These are phyloP conservation scores for Hypoxylon rubiginosum DNA, from an alignment of 2,329 filamentous ascomycete genomes.

Conservation along the genomic window DNA sequence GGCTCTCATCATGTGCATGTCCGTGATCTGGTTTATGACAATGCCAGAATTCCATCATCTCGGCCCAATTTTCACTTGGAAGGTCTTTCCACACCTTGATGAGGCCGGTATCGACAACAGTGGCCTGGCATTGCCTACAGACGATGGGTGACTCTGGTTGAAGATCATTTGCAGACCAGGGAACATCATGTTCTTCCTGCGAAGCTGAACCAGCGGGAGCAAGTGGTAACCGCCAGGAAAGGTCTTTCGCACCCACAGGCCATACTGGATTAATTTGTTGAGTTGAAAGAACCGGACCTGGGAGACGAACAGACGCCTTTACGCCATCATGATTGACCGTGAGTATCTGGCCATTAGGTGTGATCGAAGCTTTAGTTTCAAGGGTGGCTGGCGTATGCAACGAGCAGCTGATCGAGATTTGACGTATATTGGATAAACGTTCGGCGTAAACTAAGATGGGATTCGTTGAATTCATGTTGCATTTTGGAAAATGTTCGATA, in stretches of 20 bases:
- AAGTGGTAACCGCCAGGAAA: conserved; percentile 69
- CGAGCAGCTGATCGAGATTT: conserved; percentile 70
- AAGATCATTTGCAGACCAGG: conserved; percentile 70
- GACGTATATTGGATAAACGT: conserved; percentile 73
- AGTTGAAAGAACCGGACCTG: conserved; percentile 55
- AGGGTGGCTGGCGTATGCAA: conserved; percentile 60
- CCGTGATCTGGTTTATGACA: conserved; percentile 88
- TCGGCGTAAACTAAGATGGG: conserved; percentile 70
- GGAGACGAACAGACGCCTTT: conserved; percentile 56
- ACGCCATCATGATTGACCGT: conserved; percentile 62
- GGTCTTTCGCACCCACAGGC: conserved; percentile 49
- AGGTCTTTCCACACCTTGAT: conserved; percentile 86
- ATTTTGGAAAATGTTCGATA: conserved; percentile 26
- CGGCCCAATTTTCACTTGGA: conserved; percentile 97
- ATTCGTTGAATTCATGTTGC: conserved; percentile 43
- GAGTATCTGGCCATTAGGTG: conserved; percentile 61
- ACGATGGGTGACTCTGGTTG: conserved; percentile 55
- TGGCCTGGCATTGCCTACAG: conserved; percentile 58
- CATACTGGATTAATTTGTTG: conserved; percentile 56
- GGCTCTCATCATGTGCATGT: conserved; percentile 61
- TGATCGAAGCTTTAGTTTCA: conserved; percentile 60
- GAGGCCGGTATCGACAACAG: conserved; percentile 55
- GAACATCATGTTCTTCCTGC: conserved; percentile 58
- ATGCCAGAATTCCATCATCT: conserved; percentile 99
- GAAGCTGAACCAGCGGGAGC: conserved; percentile 24